phyloP scores from a whole-genome alignment of 148 eudicot genomes.

The Euryodendron excelsum region DNA sequence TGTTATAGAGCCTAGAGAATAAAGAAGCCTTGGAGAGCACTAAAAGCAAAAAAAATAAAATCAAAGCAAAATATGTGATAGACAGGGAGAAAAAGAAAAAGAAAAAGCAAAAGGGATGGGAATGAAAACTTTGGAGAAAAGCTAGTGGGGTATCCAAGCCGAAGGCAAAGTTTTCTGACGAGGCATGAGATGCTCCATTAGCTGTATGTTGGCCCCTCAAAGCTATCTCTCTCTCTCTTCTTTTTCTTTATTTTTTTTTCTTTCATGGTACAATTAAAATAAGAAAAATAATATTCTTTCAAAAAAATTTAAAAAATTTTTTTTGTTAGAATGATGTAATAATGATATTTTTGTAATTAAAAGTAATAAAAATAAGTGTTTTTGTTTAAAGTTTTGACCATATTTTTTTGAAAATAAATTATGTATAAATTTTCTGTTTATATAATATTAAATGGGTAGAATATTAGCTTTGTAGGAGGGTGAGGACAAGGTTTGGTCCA shows the following conservation, averaged over 20 bases:
- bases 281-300: too few relatives aligned
- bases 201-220: conserved; percentile 9
- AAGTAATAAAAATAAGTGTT: too few relatives aligned
- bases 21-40: conserved; percentile 12
- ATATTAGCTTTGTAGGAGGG: background rate
- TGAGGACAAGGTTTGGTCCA: background rate
- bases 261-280: background rate
- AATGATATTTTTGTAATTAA: too few relatives aligned
- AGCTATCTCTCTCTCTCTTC: background rate
- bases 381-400: too few relatives aligned
- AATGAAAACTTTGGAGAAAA: conserved; percentile 9
- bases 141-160: conserved; percentile 14
- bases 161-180: conserved; percentile 5
- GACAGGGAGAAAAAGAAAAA: background rate
- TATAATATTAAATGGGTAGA: too few relatives aligned
- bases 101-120: background rate
- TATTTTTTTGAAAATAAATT: too few relatives aligned
- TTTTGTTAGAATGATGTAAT: too few relatives aligned
- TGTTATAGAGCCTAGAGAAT: conserved; percentile 13
- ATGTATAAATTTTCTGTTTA: too few relatives aligned
- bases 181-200: conserved; percentile 23
- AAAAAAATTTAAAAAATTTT: too few relatives aligned
- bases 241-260: background rate
- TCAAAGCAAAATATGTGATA: background rate
- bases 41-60: background rate